phyloP scores from a whole-genome alignment of 805 yeast genomes.

The Sungouiozyma ichnusensis region DNA sequence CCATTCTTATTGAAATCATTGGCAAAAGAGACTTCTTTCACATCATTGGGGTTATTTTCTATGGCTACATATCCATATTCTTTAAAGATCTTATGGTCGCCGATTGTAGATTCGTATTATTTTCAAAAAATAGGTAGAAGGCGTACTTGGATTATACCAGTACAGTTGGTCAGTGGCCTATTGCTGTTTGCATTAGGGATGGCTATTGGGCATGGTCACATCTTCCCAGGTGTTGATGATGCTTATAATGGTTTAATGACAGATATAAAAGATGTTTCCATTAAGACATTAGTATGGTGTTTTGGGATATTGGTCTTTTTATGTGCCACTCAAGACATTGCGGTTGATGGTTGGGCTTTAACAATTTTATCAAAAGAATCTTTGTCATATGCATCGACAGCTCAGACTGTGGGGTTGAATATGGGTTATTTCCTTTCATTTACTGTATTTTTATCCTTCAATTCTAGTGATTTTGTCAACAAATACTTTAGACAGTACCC shows the following conservation, averaged over 20 bases:
- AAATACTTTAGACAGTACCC: constrained; percentile 63
- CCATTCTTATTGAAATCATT: constrained; percentile 77
- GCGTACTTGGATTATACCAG: constrained; percentile 89
- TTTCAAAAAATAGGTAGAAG: constrained; percentile 63
- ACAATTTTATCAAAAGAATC: constrained; percentile 72
- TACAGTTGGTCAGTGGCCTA: constrained; percentile 70
- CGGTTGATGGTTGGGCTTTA: constrained; percentile 98
- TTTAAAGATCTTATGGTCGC: constrained; percentile 87
- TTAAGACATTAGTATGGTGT: constrained; percentile 44
- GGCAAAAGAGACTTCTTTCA: constrained; percentile 53
- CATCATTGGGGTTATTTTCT: constrained; percentile 85
- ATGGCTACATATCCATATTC: constrained; percentile 94
- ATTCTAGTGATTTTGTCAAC: constrained; percentile 87
- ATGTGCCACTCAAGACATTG: constrained; percentile 97
- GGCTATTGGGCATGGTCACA: constrained; percentile 33
- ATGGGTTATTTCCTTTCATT: constrained; percentile 87
- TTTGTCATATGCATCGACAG: constrained; percentile 88
- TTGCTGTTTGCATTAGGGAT: constrained; percentile 57
- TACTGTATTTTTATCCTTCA: constrained; percentile 82
- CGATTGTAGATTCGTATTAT: constrained; percentile 84
- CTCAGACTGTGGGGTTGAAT: constrained; percentile 92
- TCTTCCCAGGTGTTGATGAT: constrained; percentile 33
- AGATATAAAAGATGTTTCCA: constrained; percentile 9
- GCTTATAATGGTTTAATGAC: constrained; percentile 12
- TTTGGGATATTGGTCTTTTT: constrained; percentile 74